These are phyloP conservation scores for Athelia psychrophila DNA, from an alignment of 1,284 basidiomycete species.

Conservation along the genomic window DNA sequence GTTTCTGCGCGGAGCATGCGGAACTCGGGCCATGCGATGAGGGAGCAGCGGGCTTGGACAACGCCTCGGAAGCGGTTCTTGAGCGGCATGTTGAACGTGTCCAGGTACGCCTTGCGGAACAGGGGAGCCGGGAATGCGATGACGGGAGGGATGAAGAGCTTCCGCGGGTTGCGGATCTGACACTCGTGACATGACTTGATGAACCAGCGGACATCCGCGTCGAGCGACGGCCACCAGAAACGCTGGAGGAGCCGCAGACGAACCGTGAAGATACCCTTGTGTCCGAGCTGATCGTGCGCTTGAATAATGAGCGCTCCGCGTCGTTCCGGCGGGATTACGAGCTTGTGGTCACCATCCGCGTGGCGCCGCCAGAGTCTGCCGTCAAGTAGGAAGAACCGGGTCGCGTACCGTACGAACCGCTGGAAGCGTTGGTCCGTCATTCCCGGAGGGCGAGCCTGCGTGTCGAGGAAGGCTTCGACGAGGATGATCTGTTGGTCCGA, in stretches of 20 bases:
- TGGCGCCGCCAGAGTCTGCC: conserved; percentile 18
- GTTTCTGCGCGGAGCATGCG: conserved; percentile 13
- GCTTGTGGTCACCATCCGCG: conserved; percentile 14
- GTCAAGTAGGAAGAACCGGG: conserved; percentile 16
- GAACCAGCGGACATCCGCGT: conserved; percentile 24
- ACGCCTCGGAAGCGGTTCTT: conserved; percentile 23
- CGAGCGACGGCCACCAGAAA: conserved; percentile 30
- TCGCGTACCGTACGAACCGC: conserved; percentile 13
- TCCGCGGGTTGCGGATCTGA: conserved; percentile 20
- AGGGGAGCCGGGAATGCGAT: conserved; percentile 25
- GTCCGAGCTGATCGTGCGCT: conserved; percentile 23
- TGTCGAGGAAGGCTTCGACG: background rate
- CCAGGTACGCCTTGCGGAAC: conserved; percentile 27
- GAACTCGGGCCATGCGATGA: conserved; percentile 20
- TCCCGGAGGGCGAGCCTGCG: conserved; percentile 6
- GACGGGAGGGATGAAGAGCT: conserved; percentile 27
- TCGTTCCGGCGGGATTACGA: conserved; percentile 9
- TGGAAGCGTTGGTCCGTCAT: conserved; percentile 9
- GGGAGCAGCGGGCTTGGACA: conserved; percentile 17
- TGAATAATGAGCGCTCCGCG: conserved; percentile 12
- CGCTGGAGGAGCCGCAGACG: conserved; percentile 9
- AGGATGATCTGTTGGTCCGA: no score
- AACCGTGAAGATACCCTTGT: conserved; percentile 19
- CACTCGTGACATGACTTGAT: conserved; percentile 33
- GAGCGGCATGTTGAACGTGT: conserved; percentile 26